Base-by-base conservation (phyloP, 2,329 filamentous ascomycete genomes). In the Alternaria sp. region DNA sequence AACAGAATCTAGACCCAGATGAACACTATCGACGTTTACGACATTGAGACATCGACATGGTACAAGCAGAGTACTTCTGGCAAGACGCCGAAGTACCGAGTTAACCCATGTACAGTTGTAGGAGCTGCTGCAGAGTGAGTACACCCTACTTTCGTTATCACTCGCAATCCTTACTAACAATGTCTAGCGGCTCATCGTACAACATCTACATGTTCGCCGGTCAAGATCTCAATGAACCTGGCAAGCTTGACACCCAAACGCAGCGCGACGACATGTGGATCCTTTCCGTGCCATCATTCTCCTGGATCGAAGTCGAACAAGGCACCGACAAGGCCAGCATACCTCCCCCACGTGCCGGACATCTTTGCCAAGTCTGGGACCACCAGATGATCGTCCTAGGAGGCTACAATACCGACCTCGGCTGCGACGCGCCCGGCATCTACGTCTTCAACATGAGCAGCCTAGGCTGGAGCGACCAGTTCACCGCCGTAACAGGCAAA, bases 381-480 rank as follows among this genome's bases (percentile, higher is more conserved):
- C 89, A 90, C 61, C 92, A 95, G 78, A 94, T 96, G 89, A 84
- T 96, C 65, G 85, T 90, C 8, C 83, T 95, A 14, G 93, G 93
- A 25, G 93, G 93, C 11, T 90, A 88, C 67, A 88, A 88, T 3
- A 79, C 83, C 25, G 81, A 88, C 11, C 82, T 88, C 49, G 85
- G 82, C 4, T 93, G 91, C 75, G 91, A 93, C 69, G 86, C 81
- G 15, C 89, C 89, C 0, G 90, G 90, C 1, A 84, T 93, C 64
- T 93, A 92, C 74, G 87, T 93, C 25, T 95, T 93, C 81, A 94
- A 96, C 73, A 82, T 94, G 55, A 91, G 88, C 10, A 87, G 86
- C 37, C 84, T 89, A 1, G 74, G 85, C 55, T 97, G 93, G 93
- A 82, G 90, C 60, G 85, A 88, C 21, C 84, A 85, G 3, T 97